Conservation (phyloP, 2,329 filamentous ascomycete species). For the Arthrinium phaeospermum region DNA sequence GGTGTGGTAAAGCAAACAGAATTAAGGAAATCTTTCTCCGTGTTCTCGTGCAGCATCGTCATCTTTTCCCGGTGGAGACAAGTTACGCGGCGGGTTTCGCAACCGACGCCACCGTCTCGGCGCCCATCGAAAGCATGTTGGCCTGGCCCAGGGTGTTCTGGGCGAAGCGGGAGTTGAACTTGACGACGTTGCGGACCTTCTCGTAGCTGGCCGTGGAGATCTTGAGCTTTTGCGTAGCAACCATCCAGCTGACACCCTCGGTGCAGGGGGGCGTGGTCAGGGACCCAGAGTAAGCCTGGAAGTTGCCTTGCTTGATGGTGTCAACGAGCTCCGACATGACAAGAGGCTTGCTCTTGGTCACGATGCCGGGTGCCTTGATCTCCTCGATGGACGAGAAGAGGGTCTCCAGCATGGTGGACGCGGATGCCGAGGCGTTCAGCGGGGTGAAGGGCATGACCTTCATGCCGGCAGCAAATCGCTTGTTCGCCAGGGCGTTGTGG, state of each 20-base stretch:
- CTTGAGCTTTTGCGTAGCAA: constrained; percentile 48
- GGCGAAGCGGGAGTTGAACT: constrained; percentile 54
- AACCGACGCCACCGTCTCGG: not conserved
- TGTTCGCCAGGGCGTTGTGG: constrained; percentile 21
- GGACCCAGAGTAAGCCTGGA: constrained; percentile 53
- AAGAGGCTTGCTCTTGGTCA: constrained; percentile 46
- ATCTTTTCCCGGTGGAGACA: not conserved
- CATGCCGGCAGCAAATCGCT: constrained; percentile 31
- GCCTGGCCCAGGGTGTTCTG: constrained; percentile 48
- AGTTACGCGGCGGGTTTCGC: not conserved
- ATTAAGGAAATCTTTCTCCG: constrained; percentile 7
- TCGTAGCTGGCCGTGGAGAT: constrained; percentile 46
- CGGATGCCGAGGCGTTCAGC: constrained; percentile 43
- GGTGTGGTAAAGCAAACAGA: not conserved
- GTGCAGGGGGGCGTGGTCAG: constrained; percentile 57
- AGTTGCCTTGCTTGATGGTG: constrained; percentile 42
- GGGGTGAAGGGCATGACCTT: constrained; percentile 49
- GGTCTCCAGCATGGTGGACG: constrained; percentile 51
- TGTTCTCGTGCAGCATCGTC: not conserved
- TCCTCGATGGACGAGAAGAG: constrained; percentile 48
- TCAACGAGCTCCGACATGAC: constrained; percentile 50
- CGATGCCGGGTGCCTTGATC: constrained; percentile 50
- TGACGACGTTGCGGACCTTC: constrained; percentile 48
- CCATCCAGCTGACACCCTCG: constrained; percentile 54
- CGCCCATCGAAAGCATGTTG: constrained; percentile 40